Evolutionary conservation across 768 basidiomycete species (phyloP), one percentile per base, ranked within the genome.

Genomic region (Auriscalpium microsporum): DNA sequence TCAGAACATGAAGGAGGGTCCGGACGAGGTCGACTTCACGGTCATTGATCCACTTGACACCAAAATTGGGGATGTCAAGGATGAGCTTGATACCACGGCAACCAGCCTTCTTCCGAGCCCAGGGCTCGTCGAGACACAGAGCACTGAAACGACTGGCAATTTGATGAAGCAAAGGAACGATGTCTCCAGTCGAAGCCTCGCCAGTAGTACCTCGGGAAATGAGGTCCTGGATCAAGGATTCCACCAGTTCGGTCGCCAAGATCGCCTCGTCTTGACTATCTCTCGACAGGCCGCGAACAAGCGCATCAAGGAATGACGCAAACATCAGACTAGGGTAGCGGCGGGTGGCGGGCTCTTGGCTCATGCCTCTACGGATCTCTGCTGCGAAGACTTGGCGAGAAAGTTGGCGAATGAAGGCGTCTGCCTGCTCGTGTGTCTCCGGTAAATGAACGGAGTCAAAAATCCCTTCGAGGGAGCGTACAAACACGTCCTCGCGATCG

Each of bases 11-110:
- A 34, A 97, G 75, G 23, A 98, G 78, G 5, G 89, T 92, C 51
- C 94, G 88, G 52, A 93, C 81, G 58, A 96, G 82, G 60, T 98
- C 95, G 34, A 90, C 78, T 67, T 95, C 90, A 48, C 92, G 84
- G 53, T 94, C 90, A 57, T 80, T 78, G 53, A 92, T 78, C 89
- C 94, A 93, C 60, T 79, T 81, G 48, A 79, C 73, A 16, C 86
- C 87, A 42, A 96, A 69, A 11, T 83, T 80, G 1, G 86, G 79
- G 16, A 86, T 82, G 52, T 74, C 71, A 0, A 86, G 81, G 72
- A 99, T 80, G 52, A 94, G 82, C 57, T 79, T 81, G 66, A 98
- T 87, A 3, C 93, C 95, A 48, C 73, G 76, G 62, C 90, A 93
- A 11, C 93, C 96, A 9, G 94, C 95, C 63, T 84, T 85, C 69